phyloP scores from a whole-genome alignment of 2,329 filamentous ascomycete genomes.

The Helotiales sp. region DNA sequence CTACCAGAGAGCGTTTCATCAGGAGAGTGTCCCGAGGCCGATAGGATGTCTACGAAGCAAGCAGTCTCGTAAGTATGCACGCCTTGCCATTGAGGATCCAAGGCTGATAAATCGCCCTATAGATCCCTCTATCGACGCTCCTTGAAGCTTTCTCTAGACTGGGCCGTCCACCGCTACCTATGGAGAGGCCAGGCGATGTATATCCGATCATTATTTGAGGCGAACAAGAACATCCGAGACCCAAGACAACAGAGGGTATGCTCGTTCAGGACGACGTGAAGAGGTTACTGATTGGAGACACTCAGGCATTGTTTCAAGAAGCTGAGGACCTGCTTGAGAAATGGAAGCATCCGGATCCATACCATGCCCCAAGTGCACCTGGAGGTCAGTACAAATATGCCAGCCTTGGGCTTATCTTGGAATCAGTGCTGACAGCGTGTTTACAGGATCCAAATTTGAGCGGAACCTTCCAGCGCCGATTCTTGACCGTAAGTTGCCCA shows the following conservation, averaged over 20 bases:
- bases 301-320: constrained; percentile 78
- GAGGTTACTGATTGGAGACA: constrained; percentile 14
- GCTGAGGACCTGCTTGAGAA: constrained; percentile 84
- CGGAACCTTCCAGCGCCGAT: constrained; percentile 82
- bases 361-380: constrained; percentile 83
- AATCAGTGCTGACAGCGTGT: constrained; percentile 13
- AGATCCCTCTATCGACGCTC: constrained; percentile 87
- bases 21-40: not conserved
- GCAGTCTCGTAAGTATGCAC: constrained; percentile 33
- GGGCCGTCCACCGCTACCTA: constrained; percentile 87
- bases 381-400: constrained; percentile 64
- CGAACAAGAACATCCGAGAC: constrained; percentile 82
- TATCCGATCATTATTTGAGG: constrained; percentile 92
- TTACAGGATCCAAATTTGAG: constrained; percentile 88
- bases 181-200: constrained; percentile 97
- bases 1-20: constrained; percentile 6
- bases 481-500: constrained; percentile 70
- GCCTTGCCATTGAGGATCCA: not conserved
- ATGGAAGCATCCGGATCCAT: constrained; percentile 98
- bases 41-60: constrained; percentile 37
- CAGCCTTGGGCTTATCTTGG: not conserved
- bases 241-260: constrained; percentile 76
- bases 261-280: not conserved
- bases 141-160: constrained; percentile 90
- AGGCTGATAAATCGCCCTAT: constrained; percentile 13